A percentile compares a stretch with the other conserved stretches of the same genome.
phyloP scores from a whole-genome alignment of 2,329 filamentous ascomycete genomes.

The Zasmidium angulare region DNA sequence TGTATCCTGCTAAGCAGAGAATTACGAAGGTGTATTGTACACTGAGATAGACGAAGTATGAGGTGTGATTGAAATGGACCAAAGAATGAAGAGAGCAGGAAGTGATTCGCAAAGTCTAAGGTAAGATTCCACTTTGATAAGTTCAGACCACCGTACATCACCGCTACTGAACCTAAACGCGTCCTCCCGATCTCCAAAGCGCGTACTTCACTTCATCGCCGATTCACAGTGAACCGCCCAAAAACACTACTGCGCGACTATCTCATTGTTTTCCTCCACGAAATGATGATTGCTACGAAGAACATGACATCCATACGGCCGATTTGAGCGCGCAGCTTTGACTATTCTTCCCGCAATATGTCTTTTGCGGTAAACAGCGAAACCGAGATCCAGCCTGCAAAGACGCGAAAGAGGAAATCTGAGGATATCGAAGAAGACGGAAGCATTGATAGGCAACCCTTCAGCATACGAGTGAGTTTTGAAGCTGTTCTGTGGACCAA shows the following conservation, averaged over 20 bases:
- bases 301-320: conserved; percentile 20
- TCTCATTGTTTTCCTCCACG: conserved; percentile 1
- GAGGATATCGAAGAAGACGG: conserved; percentile 9
- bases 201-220: conserved; percentile 4
- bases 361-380: neutral
- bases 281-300: conserved; percentile 11
- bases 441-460: conserved; percentile 27
- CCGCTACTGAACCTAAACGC: conserved; percentile 1
- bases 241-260: neutral
- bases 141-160: too few species aligned
- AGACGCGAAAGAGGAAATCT: conserved; percentile 17
- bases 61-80: too few species aligned
- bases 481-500: neutral
- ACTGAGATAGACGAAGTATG: too few species aligned
- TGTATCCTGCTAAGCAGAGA: too few species aligned
- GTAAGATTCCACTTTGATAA: too few species aligned
- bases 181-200: neutral
- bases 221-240: neutral
- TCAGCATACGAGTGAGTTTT: conserved; percentile 24
- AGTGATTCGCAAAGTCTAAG: too few species aligned
- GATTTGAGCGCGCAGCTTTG: neutral
- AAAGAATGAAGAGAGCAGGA: too few species aligned
- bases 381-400: neutral
- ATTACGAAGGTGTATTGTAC: too few species aligned
- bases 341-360: neutral